phyloP scores from a whole-genome alignment of 192 early-diverging fungal species.

The Coemansia sp. region DNA sequence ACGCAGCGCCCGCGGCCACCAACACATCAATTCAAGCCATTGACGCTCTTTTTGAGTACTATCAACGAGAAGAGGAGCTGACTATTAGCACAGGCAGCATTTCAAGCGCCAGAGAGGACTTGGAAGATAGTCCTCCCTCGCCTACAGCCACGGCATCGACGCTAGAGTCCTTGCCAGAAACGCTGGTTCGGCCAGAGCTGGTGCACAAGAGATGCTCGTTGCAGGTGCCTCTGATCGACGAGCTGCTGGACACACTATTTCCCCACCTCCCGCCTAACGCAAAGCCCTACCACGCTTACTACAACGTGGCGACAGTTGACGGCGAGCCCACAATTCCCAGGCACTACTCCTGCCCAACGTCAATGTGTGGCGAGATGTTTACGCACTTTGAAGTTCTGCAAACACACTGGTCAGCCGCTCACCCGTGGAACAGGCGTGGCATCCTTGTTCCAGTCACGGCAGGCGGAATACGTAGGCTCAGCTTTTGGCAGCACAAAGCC shows the following conservation, averaged over 20 bases:
- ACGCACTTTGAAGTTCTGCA: slow-evolving; percentile 17
- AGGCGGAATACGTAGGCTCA: slow-evolving; percentile 29
- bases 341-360: slow-evolving; percentile 26
- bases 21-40: slow-evolving; percentile 25
- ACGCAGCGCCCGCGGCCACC: slow-evolving; percentile 7
- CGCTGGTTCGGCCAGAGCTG: neutral
- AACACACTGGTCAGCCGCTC: slow-evolving; percentile 22
- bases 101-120: neutral
- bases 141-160: neutral
- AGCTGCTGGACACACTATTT: slow-evolving; percentile 26
- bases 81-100: neutral
- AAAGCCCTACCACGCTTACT: slow-evolving; percentile 25
- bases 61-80: neutral
- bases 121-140: neutral
- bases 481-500: slow-evolving; percentile 43
- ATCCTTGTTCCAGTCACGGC: slow-evolving; percentile 29
- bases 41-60: slow-evolving; percentile 22
- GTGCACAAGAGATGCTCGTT: neutral
- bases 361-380: slow-evolving; percentile 21
- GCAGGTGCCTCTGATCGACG: slow-evolving; percentile 3
- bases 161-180: neutral
- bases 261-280: slow-evolving; percentile 9
- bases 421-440: slow-evolving; percentile 41
- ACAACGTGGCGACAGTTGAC: slow-evolving; percentile 30
- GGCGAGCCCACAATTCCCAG: slow-evolving; percentile 21